Conservation (phyloP, 805 yeast genomes). For the Pichia nakasei region DNA sequence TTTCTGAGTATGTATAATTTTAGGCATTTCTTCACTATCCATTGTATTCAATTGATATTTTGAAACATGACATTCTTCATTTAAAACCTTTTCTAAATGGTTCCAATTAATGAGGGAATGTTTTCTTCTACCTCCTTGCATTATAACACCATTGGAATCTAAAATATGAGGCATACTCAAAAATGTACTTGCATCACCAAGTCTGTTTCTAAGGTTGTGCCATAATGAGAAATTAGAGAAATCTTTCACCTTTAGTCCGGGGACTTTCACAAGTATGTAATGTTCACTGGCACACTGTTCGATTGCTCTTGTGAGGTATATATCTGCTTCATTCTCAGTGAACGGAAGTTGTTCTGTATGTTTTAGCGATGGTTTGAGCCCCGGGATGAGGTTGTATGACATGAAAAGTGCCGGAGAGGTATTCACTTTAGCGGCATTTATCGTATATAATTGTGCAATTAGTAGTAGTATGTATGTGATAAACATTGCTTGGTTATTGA, state of each 20-base stretch:
- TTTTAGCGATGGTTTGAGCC: conserved; percentile 21
- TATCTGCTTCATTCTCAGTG: conserved; percentile 17
- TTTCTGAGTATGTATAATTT: conserved; percentile 53
- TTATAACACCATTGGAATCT: conserved; percentile 16
- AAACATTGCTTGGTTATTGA: background rate
- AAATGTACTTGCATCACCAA: conserved; percentile 51
- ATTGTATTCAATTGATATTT: conserved; percentile 31
- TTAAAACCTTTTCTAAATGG: conserved; percentile 33
- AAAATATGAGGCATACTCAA: conserved; percentile 48
- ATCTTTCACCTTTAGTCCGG: conserved; percentile 42
- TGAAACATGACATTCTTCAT: conserved; percentile 45
- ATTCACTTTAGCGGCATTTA: background rate
- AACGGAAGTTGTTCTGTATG: conserved; percentile 26
- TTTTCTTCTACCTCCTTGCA: conserved; percentile 7
- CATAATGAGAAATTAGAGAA: conserved; percentile 35
- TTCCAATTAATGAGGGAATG: conserved; percentile 31
- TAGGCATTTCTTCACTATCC: conserved; percentile 36
- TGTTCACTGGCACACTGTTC: conserved; percentile 46
- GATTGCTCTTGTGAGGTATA: conserved; percentile 15
- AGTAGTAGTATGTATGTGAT: background rate
- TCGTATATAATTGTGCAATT: background rate
- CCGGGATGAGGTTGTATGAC: conserved; percentile 23
- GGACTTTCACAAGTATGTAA: conserved; percentile 46
- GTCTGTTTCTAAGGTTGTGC: conserved; percentile 40
- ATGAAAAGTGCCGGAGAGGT: conserved; percentile 21